These are phyloP conservation scores for Saccharomyces hybrid DNA, from an alignment of 1,139 yeast genomes.

Conservation along the genomic window DNA sequence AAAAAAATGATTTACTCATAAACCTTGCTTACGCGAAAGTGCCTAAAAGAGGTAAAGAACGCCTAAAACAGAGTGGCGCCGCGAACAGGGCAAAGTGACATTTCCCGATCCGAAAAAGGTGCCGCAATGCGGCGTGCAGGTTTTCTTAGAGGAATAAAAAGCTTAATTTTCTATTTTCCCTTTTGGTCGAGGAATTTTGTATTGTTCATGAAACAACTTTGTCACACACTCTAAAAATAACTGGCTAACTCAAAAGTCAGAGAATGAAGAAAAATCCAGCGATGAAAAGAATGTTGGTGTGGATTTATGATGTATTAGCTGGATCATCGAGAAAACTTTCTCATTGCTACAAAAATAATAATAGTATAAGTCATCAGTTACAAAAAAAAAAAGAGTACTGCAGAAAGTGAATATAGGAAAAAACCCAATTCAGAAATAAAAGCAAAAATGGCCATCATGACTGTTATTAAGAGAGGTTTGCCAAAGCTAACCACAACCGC, in stretches of 20 bases:
- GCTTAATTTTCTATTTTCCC: background rate
- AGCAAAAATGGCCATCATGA: background rate
- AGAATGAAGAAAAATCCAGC: background rate
- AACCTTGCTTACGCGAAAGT: background rate
- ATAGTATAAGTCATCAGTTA: background rate
- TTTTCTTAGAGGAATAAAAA: background rate
- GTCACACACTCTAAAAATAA: background rate
- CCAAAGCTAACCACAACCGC: slow-evolving; percentile 2
- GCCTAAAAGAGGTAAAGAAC: background rate
- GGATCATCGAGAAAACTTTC: background rate
- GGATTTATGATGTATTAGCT: background rate
- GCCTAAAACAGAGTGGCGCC: background rate
- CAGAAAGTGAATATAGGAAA: no score
- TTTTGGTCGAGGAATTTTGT: background rate
- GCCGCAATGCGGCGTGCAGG: background rate
- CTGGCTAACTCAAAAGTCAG: background rate
- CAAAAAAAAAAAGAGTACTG: background rate
- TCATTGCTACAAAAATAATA: background rate
- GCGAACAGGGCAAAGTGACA: background rate
- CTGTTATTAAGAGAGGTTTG: background rate
- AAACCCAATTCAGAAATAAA: background rate
- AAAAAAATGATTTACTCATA: background rate
- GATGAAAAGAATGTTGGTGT: background rate
- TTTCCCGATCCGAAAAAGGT: background rate
- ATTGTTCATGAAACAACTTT: background rate